A percentile compares a stretch with the other conserved stretches of the same genome.
These are phyloP conservation scores for Ophiostoma ulmi DNA, from an alignment of 2,329 filamentous ascomycete species.

Conservation along the genomic window DNA sequence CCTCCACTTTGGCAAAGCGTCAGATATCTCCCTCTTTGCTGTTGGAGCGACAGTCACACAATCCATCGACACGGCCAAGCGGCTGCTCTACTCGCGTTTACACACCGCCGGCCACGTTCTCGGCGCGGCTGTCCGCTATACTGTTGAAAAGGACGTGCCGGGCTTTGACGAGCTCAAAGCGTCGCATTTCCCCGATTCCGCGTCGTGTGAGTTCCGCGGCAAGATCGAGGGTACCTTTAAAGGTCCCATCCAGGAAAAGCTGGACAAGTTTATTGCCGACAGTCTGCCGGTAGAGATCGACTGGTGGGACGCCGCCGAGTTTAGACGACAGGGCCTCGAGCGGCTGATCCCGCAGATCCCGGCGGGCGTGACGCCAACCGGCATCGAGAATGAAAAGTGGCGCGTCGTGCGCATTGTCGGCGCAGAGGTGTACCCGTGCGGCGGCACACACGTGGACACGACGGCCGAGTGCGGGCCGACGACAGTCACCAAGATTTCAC, in stretches of 20 bases:
- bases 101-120: constrained; percentile 72
- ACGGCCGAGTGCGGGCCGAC: constrained; percentile 56
- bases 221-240: constrained; percentile 61
- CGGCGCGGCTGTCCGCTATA: constrained; percentile 58
- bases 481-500: constrained; percentile 61
- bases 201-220: constrained; percentile 63
- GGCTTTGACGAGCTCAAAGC: constrained; percentile 64
- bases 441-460: constrained; percentile 64
- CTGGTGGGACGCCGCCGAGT: constrained; percentile 63
- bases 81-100: constrained; percentile 59
- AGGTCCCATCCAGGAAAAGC: constrained; percentile 54
- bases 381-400: constrained; percentile 47
- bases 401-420: constrained; percentile 65
- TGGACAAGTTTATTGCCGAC: constrained; percentile 54
- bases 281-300: constrained; percentile 58
- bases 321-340: constrained; percentile 49
- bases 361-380: constrained; percentile 25
- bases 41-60: constrained; percentile 48
- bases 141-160: constrained; percentile 48
- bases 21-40: constrained; percentile 35
- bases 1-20: constrained; percentile 60
- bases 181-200: constrained; percentile 63
- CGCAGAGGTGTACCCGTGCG: constrained; percentile 66
- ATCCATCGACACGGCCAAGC: constrained; percentile 54
- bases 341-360: constrained; percentile 45